phyloP scores from a whole-genome alignment of 768 basidiomycete genomes.

The Collybia sordida region DNA sequence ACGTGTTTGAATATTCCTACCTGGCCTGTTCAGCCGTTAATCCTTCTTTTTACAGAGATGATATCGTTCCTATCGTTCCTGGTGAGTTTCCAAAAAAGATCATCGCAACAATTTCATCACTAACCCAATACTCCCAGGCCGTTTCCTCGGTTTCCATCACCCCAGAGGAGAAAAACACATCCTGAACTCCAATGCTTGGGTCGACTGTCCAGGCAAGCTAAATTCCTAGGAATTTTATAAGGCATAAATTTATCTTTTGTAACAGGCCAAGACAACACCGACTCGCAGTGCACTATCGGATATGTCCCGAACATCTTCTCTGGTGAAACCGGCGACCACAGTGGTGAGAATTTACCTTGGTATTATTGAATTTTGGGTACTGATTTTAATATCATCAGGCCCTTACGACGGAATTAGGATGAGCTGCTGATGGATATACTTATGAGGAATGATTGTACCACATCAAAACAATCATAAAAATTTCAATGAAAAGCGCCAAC shows the following conservation, averaged over 20 bases:
- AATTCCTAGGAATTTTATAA: not conserved
- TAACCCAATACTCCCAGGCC: slow-evolving; percentile 18
- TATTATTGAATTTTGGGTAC: not conserved
- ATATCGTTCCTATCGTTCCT: slow-evolving; percentile 30
- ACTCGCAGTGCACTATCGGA: slow-evolving; percentile 11
- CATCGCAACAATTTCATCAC: not conserved
- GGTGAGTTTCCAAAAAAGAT: slow-evolving; percentile 7
- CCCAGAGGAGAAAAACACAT: slow-evolving; percentile 42
- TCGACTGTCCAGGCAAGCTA: slow-evolving; percentile 38
- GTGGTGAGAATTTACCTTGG: not conserved
- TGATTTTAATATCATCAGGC: not conserved
- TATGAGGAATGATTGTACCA: too few species aligned
- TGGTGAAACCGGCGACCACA: slow-evolving; percentile 9
- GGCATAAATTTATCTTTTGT: slow-evolving; percentile 5
- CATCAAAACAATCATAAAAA: too few species aligned
- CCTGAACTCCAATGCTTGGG: slow-evolving; percentile 42
- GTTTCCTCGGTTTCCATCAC: slow-evolving; percentile 44
- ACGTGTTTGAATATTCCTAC: not conserved
- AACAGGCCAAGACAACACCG: slow-evolving; percentile 22
- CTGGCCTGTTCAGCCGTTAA: too few species aligned
- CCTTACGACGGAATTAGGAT: slow-evolving; percentile 1
- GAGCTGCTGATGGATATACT: not conserved
- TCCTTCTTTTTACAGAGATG: slow-evolving; percentile 17
- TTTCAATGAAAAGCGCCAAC: too few species aligned
- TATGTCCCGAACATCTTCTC: slow-evolving; percentile 15